These are phyloP conservation scores for Fragaria iinumae DNA, from an alignment of 306 rosid genomes.

Conservation along the genomic window DNA sequence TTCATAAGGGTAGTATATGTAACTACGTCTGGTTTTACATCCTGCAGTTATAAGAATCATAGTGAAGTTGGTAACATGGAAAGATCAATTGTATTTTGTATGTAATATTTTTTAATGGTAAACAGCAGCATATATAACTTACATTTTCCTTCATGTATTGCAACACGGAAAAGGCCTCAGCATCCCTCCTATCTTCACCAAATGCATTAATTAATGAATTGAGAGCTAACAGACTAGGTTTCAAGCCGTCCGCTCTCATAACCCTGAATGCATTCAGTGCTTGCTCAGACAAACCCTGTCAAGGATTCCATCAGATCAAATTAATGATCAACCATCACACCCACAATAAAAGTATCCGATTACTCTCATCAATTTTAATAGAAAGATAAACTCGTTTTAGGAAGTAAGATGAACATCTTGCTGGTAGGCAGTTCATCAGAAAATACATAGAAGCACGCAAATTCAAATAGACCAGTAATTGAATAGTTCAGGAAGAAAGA, in stretches of 20 bases:
- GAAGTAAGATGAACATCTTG: background rate
- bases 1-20: constrained; percentile 98
- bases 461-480: background rate
- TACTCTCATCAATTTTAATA: background rate
- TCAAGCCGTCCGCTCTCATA: constrained; percentile 79
- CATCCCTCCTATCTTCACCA: constrained; percentile 87
- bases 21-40: constrained; percentile 78
- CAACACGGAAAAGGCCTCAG: constrained; percentile 89
- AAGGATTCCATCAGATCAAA: constrained; percentile 30
- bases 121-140: constrained; percentile 16
- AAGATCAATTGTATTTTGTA: constrained; percentile 2
- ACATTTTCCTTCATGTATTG: constrained; percentile 89
- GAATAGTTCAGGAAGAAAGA: background rate
- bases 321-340: constrained; percentile 18
- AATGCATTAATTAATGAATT: constrained; percentile 87
- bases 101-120: background rate
- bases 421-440: background rate
- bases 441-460: background rate
- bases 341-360: background rate
- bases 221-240: constrained; percentile 84
- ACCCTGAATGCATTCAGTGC: constrained; percentile 78
- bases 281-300: constrained; percentile 86
- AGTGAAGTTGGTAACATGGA: constrained; percentile 14
- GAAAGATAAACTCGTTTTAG: constrained; percentile 1
- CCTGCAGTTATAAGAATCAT: constrained; percentile 51